Evolutionary conservation across 1,284 basidiomycete species (phyloP).

Genomic region (Inonotus hispidus): DNA sequence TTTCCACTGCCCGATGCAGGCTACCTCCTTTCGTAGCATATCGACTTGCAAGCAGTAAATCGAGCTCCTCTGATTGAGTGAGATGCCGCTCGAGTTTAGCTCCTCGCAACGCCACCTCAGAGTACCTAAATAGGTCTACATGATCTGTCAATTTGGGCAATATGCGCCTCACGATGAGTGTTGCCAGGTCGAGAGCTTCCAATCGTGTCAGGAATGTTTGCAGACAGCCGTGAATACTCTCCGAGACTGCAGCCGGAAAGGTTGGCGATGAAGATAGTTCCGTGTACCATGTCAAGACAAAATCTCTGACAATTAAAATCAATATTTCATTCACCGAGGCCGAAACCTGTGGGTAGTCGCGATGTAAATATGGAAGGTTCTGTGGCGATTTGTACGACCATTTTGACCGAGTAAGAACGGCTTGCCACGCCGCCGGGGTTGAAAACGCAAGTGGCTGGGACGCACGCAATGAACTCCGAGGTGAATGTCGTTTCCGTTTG

Average conservation of each 20-base stretch:
- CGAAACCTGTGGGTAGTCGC: constrained; percentile 59
- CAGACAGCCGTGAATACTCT: constrained; percentile 64
- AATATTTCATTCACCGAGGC: constrained; percentile 71
- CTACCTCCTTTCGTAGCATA: constrained; percentile 64
- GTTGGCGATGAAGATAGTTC: constrained; percentile 79
- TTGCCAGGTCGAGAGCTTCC: constrained; percentile 64
- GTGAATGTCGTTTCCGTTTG: constrained; percentile 26
- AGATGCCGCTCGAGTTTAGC: constrained; percentile 69
- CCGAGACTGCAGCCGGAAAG: constrained; percentile 82
- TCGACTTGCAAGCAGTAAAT: constrained; percentile 74
- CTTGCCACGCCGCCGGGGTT: constrained; percentile 88
- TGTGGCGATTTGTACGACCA: constrained; percentile 73
- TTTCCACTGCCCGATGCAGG: constrained; percentile 78
- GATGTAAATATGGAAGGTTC: constrained; percentile 54
- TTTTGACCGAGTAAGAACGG: constrained; percentile 72
- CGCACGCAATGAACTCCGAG: constrained; percentile 40
- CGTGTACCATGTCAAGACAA: constrained; percentile 82
- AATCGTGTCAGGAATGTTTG: constrained; percentile 52
- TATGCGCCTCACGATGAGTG: constrained; percentile 76
- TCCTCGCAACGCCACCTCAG: constrained; percentile 78
- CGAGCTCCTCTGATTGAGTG: constrained; percentile 83
- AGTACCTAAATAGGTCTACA: constrained; percentile 85
- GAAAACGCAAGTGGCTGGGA: constrained; percentile 76
- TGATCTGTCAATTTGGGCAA: constrained; percentile 86
- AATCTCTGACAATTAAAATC: constrained; percentile 75